A percentile compares a stretch with the other conserved stretches of the same genome.
Conservation (phyloP, 305 asterid species). For the Ilex paraguariensis region DNA sequence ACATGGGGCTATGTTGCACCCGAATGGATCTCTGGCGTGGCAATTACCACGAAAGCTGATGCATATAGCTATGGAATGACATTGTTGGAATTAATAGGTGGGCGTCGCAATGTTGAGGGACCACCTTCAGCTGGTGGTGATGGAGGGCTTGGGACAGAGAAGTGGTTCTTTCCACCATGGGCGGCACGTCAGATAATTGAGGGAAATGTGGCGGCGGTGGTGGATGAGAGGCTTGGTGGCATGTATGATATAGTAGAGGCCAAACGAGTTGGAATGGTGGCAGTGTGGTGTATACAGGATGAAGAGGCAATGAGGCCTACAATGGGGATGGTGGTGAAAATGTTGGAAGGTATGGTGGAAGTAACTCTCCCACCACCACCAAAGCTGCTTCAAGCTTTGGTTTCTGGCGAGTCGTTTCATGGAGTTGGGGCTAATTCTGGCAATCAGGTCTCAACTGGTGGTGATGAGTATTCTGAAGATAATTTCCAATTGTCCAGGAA, state of each 20-base stretch:
- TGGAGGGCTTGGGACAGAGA: conserved; percentile 30
- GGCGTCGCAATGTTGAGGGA: conserved; percentile 64
- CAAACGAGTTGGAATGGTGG: conserved; percentile 42
- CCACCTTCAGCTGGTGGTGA: conserved; percentile 47
- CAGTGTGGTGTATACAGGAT: conserved; percentile 79
- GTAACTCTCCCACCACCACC: conserved; percentile 60
- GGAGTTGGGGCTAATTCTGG: conserved; percentile 43
- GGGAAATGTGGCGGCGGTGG: conserved; percentile 42
- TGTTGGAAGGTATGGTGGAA: conserved; percentile 85
- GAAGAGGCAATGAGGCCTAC: conserved; percentile 65
- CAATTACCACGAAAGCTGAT: conserved; percentile 74
- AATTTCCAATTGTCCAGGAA: conserved; percentile 18
- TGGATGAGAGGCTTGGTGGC: conserved; percentile 50
- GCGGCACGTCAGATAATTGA: conserved; percentile 55
- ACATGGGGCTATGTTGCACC: conserved; percentile 92
- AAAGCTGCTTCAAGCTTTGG: conserved; percentile 75
- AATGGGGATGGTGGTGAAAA: conserved; percentile 79
- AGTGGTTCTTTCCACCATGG: conserved; percentile 79
- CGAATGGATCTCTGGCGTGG: conserved; percentile 84
- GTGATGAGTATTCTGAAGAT: conserved; percentile 25
- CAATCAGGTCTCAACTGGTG: conserved; percentile 21
- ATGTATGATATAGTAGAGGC: conserved; percentile 46
- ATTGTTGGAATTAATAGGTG: conserved; percentile 57
- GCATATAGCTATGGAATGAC: conserved; percentile 92
- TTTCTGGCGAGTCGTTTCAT: conserved; percentile 70